These are phyloP conservation scores for Ustilago loliicola DNA, from an alignment of 1,284 basidiomycete genomes.

Conservation along the genomic window DNA sequence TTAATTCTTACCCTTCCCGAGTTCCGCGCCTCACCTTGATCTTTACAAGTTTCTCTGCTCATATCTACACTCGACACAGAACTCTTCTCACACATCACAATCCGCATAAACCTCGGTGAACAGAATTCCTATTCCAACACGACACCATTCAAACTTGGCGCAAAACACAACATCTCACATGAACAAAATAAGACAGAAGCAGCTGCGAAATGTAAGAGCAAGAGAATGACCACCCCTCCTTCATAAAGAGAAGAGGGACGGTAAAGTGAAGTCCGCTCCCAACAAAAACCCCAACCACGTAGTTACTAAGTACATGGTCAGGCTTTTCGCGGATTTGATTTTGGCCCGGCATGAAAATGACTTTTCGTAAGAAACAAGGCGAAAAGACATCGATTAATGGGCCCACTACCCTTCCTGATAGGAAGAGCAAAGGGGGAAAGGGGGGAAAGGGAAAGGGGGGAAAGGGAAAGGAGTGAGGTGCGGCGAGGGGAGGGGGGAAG, in stretches of 20 bases:
- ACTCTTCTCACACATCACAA: background rate
- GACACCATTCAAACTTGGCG: background rate
- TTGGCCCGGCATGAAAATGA: conserved; percentile 66
- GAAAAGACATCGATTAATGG: conserved; percentile 63
- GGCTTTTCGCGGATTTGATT: conserved; percentile 20
- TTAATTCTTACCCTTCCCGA: background rate
- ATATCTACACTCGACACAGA: background rate
- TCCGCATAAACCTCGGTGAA: background rate
- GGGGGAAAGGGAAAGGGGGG: background rate
- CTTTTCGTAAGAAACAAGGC: conserved; percentile 33
- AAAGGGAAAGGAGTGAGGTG: background rate
- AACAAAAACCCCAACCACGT: background rate
- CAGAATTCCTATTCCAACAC: background rate
- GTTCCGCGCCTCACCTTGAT: background rate
- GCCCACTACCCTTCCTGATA: conserved; percentile 13
- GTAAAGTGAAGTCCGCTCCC: conserved; percentile 59
- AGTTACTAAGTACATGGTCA: conserved; percentile 15
- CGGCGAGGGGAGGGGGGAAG: background rate
- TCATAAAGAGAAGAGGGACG: conserved; percentile 12
- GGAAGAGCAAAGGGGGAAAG: background rate
- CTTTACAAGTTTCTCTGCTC: background rate
- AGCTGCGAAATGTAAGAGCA: conserved; percentile 33
- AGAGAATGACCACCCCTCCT: conserved; percentile 45
- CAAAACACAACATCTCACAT: background rate
- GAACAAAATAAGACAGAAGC: background rate